These are phyloP conservation scores for Paxillus ammoniavirescens DNA, from an alignment of 768 basidiomycete genomes.

Conservation along the genomic window DNA sequence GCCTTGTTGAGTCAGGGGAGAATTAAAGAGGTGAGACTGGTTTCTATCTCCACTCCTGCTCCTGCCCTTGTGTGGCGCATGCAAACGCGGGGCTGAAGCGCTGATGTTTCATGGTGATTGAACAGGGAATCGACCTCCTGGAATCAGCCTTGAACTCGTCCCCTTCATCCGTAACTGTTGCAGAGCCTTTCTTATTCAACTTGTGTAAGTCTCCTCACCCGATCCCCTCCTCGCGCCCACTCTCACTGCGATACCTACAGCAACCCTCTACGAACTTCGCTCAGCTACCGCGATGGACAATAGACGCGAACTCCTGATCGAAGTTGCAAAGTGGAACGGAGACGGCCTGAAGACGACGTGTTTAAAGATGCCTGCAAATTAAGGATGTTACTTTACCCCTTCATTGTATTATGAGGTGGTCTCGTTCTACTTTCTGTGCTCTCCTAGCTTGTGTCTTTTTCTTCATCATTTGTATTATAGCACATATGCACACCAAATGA, in stretches of 20 bases:
- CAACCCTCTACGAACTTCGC: conserved; percentile 76
- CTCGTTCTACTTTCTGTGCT: too few relatives aligned
- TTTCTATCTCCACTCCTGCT: background rate
- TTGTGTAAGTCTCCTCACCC: conserved; percentile 51
- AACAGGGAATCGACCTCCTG: conserved; percentile 66
- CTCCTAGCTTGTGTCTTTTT: background rate
- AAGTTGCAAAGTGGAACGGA: conserved; percentile 84
- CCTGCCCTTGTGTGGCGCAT: too few relatives aligned
- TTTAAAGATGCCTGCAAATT: conserved; percentile 73
- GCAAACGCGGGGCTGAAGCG: background rate
- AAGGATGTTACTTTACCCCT: conserved; percentile 3
- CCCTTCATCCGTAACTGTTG: conserved; percentile 69
- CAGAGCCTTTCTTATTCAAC: conserved; percentile 85
- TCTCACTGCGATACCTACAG: conserved; percentile 34
- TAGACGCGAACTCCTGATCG: conserved; percentile 69
- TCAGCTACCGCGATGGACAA: conserved; percentile 71
- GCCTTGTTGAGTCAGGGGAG: conserved; percentile 68
- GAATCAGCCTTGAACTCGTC: conserved; percentile 61
- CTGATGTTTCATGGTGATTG: background rate
- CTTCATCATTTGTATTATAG: background rate
- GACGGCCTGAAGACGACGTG: conserved; percentile 77
- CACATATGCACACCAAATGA: background rate
- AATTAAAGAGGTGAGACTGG: conserved; percentile 57
- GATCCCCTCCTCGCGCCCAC: background rate
- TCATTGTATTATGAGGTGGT: too few relatives aligned